A percentile compares a stretch with the other conserved stretches of the same genome.
Evolutionary conservation across 495 filamentous ascomycete genomes (phyloP).

Genomic region (Penicillium taxi): DNA sequence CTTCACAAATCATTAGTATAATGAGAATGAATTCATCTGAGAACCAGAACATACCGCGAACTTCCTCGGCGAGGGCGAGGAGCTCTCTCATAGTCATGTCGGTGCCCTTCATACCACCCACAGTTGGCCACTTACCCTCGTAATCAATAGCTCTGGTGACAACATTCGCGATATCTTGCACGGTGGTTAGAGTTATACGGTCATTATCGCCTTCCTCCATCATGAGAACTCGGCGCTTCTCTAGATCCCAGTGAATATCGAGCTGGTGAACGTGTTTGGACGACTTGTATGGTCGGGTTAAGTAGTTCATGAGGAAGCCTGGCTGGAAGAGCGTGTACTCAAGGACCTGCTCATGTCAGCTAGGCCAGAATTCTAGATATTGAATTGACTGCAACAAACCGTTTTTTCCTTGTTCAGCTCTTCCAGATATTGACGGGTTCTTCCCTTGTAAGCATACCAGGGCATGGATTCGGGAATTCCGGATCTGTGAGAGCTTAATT

Average conservation of each 20-base stretch:
- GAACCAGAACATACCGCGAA: slow-evolving; percentile 36
- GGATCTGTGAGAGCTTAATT: too few relatives aligned
- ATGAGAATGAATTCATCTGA: not conserved
- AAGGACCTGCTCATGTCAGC: slow-evolving; percentile 42
- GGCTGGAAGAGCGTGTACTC: slow-evolving; percentile 53
- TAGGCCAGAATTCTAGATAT: slow-evolving; percentile 2
- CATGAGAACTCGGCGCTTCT: slow-evolving; percentile 40
- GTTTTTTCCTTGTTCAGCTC: slow-evolving; percentile 44
- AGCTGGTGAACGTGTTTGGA: slow-evolving; percentile 39
- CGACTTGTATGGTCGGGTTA: slow-evolving; percentile 43
- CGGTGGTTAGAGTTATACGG: slow-evolving; percentile 39
- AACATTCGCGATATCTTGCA: slow-evolving; percentile 37
- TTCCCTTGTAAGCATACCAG: slow-evolving; percentile 45
- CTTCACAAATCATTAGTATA: slow-evolving; percentile 16
- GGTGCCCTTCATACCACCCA: slow-evolving; percentile 47
- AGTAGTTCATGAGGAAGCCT: slow-evolving; percentile 47
- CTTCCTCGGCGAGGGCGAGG: slow-evolving; percentile 37
- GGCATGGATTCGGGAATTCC: slow-evolving; percentile 18
- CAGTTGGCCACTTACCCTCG: slow-evolving; percentile 47
- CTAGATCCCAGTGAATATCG: slow-evolving; percentile 37
- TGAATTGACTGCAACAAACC: slow-evolving; percentile 28
- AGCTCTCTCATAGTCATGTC: slow-evolving; percentile 33
- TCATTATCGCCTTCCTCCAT: slow-evolving; percentile 39
- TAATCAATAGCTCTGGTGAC: slow-evolving; percentile 46
- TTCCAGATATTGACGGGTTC: slow-evolving; percentile 40